phyloP scores from a whole-genome alignment of 163 green algal genomes.

The Scenedesmus sp. region DNA sequence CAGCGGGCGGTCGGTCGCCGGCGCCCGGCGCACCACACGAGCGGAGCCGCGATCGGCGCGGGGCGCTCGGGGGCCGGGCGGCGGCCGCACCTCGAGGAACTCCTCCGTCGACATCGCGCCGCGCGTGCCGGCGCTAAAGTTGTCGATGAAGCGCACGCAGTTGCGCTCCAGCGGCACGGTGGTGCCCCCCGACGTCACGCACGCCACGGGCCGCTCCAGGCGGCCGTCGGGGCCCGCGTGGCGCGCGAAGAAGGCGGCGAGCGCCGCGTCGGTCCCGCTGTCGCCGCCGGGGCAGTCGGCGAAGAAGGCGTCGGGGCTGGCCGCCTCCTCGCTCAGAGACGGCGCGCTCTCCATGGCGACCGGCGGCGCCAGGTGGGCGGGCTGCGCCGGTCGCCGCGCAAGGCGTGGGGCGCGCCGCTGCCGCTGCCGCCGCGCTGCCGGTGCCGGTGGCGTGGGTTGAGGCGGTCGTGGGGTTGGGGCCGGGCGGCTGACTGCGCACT shows the following conservation, averaged over 20 bases:
- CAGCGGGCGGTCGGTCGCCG: background rate
- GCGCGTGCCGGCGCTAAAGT: slow-evolving; percentile 94
- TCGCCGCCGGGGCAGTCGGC: slow-evolving; percentile 24
- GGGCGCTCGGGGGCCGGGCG: background rate
- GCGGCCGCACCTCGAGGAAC: slow-evolving; percentile 74
- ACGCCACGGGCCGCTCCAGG: slow-evolving; percentile 54
- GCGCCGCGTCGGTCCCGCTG: background rate
- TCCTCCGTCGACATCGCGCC: slow-evolving; percentile 90
- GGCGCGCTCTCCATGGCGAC: too few species aligned
- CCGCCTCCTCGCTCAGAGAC: too few species aligned
- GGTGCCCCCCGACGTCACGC: slow-evolving; percentile 96
- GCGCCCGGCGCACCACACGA: too few species aligned
- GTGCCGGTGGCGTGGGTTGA: too few species aligned
- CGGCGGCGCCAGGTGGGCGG: too few species aligned
- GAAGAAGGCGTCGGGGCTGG: slow-evolving; percentile 29
- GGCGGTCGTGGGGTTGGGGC: too few species aligned
- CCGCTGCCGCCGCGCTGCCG: too few species aligned
- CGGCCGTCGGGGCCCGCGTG: background rate
- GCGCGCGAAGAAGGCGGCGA: slow-evolving; percentile 3
- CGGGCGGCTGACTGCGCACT: too few species aligned
- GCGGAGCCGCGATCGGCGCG: background rate
- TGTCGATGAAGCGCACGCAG: slow-evolving; percentile 99
- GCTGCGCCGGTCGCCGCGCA: too few species aligned
- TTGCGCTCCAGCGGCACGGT: slow-evolving; percentile 94
- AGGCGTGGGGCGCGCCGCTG: too few species aligned